A percentile compares a stretch with the other conserved stretches of the same genome.
phyloP scores from a whole-genome alignment of 2,329 filamentous ascomycete species.

The Orbilia quercus region DNA sequence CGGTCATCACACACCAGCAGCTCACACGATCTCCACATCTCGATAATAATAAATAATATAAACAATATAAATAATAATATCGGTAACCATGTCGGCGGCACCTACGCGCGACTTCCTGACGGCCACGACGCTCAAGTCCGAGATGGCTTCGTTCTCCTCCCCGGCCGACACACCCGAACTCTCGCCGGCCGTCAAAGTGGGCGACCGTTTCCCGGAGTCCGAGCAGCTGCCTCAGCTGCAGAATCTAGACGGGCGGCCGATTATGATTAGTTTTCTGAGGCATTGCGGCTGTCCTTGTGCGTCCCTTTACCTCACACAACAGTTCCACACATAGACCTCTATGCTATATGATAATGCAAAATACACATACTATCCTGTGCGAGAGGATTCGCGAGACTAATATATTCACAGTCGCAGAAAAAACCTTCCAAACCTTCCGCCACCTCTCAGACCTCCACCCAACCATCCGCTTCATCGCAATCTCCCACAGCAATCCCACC shows the following conservation, averaged over 20 bases:
- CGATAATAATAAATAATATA: background rate
- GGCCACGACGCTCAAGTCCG: conserved; percentile 43
- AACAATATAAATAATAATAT: background rate
- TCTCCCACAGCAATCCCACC: conserved; percentile 70
- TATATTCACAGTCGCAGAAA: conserved; percentile 71
- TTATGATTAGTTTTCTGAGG: conserved; percentile 74
- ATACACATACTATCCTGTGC: no score
- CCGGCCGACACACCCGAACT: conserved; percentile 61
- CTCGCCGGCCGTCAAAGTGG: conserved; percentile 67
- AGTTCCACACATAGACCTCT: no score
- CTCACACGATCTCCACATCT: background rate
- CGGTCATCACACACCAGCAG: background rate
- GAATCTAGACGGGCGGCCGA: conserved; percentile 67
- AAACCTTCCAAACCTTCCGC: conserved; percentile 71
- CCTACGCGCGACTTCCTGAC: conserved; percentile 45
- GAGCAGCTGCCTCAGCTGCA: conserved; percentile 67
- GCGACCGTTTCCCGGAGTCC: conserved; percentile 69
- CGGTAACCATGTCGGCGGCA: conserved; percentile 30
- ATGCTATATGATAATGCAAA: no score
- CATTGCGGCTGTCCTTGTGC: conserved; percentile 80
- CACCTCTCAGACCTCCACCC: conserved; percentile 67
- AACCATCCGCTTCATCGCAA: conserved; percentile 70
- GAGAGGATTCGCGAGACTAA: background rate
- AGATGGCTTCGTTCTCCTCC: conserved; percentile 49
- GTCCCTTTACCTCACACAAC: conserved; percentile 58